phyloP scores from a whole-genome alignment of 805 yeast genomes.

The Candida ponderosae region DNA sequence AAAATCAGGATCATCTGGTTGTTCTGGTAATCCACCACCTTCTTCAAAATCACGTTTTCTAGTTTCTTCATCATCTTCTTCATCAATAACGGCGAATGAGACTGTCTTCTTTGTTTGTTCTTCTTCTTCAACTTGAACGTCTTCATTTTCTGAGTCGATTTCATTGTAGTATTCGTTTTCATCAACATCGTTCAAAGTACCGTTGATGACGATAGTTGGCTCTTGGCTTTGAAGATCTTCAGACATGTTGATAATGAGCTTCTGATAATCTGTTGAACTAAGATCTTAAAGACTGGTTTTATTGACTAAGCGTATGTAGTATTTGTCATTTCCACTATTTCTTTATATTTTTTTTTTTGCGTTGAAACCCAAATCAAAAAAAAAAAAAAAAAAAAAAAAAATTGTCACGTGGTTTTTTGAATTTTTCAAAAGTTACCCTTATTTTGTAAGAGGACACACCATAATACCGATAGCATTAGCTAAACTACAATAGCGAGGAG shows the following conservation, averaged over 20 bases:
- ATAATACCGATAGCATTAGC: too few species aligned
- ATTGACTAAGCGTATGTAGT: too few species aligned
- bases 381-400: not conserved
- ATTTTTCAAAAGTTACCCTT: too few species aligned
- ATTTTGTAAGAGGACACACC: too few species aligned
- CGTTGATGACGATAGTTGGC: conserved; percentile 77
- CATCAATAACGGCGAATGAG: conserved; percentile 68
- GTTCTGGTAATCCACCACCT: conserved; percentile 98
- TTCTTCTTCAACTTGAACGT: conserved; percentile 28
- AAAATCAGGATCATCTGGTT: conserved; percentile 86
- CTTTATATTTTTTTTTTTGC: conserved; percentile 2
- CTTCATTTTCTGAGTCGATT: conserved; percentile 36
- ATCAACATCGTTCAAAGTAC: conserved; percentile 35
- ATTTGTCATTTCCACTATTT: conserved; percentile 1
- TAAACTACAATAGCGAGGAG: too few species aligned
- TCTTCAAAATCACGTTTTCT: conserved; percentile 86
- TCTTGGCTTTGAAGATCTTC: conserved; percentile 78
- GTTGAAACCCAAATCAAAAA: conserved; percentile 1
- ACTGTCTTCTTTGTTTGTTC: conserved; percentile 60
- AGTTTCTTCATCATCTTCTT: conserved; percentile 67
- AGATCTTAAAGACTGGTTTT: too few species aligned
- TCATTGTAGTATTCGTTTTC: conserved; percentile 23
- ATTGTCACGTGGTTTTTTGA: not conserved
- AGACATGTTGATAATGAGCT: conserved; percentile 57
- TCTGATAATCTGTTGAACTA: too few species aligned